Percentiles rank a stretch among this genome's conserved stretches.
These are phyloP conservation scores for Echites panduratus DNA, from an alignment of 257 asterid genomes.

Conservation along the genomic window DNA sequence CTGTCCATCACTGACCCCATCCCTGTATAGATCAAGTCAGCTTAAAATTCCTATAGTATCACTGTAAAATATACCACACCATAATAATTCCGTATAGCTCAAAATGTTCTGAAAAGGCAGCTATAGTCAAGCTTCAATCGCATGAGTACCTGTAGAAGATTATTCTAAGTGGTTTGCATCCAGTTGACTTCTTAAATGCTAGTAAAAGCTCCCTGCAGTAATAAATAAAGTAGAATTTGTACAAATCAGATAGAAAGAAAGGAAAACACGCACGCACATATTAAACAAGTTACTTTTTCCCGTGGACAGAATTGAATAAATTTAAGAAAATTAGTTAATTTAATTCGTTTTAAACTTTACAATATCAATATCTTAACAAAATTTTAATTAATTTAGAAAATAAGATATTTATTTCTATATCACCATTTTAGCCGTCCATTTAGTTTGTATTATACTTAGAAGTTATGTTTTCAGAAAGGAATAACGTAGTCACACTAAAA, in stretches of 20 bases:
- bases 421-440: neutral
- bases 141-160: constrained; percentile 28
- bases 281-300: too few species aligned
- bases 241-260: neutral
- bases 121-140: neutral
- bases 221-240: neutral
- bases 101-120: neutral
- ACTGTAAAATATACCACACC: neutral
- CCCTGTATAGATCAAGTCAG: constrained; percentile 16
- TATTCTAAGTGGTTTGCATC: constrained; percentile 29
- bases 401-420: too few species aligned
- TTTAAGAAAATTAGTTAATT: too few species aligned
- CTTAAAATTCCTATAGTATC: neutral
- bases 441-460: neutral
- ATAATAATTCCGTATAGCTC: neutral
- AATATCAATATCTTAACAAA: too few species aligned
- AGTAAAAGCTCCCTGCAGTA: constrained; percentile 25
- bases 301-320: too few species aligned
- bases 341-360: too few species aligned
- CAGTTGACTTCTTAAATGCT: constrained; percentile 26
- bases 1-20: constrained; percentile 37
- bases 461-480: neutral
- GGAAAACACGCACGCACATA: neutral
- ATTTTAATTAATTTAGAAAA: too few species aligned
- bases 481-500: neutral